These are phyloP conservation scores for Peniophora sp. DNA, from an alignment of 1,284 basidiomycete genomes.

Conservation along the genomic window DNA sequence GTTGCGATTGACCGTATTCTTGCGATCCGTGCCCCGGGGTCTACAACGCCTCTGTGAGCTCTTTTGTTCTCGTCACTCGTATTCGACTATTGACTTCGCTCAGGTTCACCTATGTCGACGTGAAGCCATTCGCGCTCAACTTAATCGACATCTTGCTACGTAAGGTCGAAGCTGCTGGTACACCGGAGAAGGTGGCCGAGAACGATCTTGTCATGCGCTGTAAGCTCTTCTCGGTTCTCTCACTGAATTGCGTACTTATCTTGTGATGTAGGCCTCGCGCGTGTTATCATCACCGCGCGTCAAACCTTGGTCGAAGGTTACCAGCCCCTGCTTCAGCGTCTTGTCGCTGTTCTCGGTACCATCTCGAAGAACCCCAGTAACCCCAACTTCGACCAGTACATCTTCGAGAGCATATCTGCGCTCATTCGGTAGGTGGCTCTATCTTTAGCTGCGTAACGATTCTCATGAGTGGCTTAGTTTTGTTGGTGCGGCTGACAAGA, in stretches of 20 bases:
- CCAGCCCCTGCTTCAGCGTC: conserved; percentile 61
- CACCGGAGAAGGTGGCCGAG: conserved; percentile 92
- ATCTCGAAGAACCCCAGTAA: conserved; percentile 97
- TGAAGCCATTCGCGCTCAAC: conserved; percentile 73
- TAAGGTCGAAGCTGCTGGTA: conserved; percentile 78
- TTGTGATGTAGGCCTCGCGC: conserved; percentile 68
- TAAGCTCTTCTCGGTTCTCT: conserved; percentile 26
- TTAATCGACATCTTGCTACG: conserved; percentile 74
- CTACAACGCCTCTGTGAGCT: conserved; percentile 39
- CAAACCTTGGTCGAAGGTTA: conserved; percentile 68
- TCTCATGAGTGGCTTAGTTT: conserved; percentile 43
- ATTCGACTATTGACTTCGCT: not conserved
- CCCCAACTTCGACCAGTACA: conserved; percentile 95
- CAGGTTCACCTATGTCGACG: conserved; percentile 83
- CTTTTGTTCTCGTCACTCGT: conserved; percentile 1
- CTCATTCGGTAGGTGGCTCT: conserved; percentile 61
- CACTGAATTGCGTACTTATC: conserved; percentile 3
- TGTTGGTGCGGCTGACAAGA: conserved; percentile 62
- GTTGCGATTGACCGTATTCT: conserved; percentile 87
- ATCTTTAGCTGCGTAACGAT: conserved; percentile 1
- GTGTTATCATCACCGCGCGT: conserved; percentile 85
- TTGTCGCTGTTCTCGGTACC: conserved; percentile 78
- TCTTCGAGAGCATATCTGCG: conserved; percentile 92
- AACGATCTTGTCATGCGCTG: conserved; percentile 99
- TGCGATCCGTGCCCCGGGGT: conserved; percentile 72